These are phyloP conservation scores for Tricholoma matsutake DNA, from an alignment of 768 basidiomycete genomes.

Conservation along the genomic window DNA sequence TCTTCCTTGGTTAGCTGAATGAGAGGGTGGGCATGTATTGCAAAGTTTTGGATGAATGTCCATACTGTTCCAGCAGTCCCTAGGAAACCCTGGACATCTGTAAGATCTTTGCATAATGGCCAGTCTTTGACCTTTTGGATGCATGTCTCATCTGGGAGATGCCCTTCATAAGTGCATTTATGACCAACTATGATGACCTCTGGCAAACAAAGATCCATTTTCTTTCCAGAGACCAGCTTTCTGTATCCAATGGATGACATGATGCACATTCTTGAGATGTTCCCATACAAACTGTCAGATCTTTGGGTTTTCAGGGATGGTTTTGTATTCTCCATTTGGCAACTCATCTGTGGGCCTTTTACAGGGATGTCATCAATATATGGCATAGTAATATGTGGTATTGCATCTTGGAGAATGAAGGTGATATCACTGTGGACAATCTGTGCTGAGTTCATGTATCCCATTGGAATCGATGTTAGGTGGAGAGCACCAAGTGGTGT, in stretches of 20 bases:
- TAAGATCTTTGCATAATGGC: conserved; percentile 10
- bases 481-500: conserved; percentile 31
- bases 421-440: conserved; percentile 24
- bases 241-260: conserved; percentile 30
- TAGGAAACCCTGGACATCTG: conserved; percentile 19
- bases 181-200: conserved; percentile 29
- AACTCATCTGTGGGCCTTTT: neutral
- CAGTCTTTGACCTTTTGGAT: conserved; percentile 24
- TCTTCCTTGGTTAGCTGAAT: conserved; percentile 13
- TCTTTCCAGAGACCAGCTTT: conserved; percentile 23
- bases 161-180: conserved; percentile 31
- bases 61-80: conserved; percentile 7
- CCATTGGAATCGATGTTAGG: conserved; percentile 28
- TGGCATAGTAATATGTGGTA: conserved; percentile 9
- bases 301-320: conserved; percentile 21
- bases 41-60: conserved; percentile 24
- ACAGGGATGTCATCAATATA: conserved; percentile 18
- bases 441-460: conserved; percentile 21
- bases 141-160: conserved; percentile 18
- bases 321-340: neutral
- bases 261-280: conserved; percentile 32
- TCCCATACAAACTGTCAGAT: conserved; percentile 35
- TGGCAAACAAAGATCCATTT: conserved; percentile 13
- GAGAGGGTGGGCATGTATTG: conserved; percentile 6
- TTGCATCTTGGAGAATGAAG: conserved; percentile 1